Conservation (phyloP, 208 protist species). For the Angomonas ambiguus region DNA sequence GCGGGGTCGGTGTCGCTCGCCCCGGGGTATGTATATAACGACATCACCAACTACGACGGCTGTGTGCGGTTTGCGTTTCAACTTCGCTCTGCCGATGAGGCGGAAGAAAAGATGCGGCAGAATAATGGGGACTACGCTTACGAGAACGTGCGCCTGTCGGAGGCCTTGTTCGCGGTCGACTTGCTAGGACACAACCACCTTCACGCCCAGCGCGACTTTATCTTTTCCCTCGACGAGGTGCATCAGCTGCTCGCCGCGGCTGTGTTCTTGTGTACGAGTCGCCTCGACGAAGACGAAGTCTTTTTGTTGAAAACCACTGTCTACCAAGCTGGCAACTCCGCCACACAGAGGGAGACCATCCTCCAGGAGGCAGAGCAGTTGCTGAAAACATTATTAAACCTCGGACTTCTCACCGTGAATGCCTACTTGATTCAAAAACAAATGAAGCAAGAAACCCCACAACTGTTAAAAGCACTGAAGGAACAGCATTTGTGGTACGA, state of each 20-base stretch:
- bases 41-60: neutral
- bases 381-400: constrained; percentile 13
- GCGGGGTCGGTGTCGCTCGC: constrained; percentile 12
- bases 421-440: constrained; percentile 18
- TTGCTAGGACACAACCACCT: constrained; percentile 14
- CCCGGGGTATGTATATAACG: neutral
- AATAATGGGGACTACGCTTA: neutral
- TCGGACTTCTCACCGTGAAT: constrained; percentile 13
- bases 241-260: constrained; percentile 13
- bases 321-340: neutral
- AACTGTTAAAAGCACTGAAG: constrained; percentile 10
- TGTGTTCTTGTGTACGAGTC: constrained; percentile 12
- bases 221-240: constrained; percentile 21
- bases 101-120: neutral
- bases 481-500: constrained; percentile 18
- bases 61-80: neutral
- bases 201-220: constrained; percentile 20
- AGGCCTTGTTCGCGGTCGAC: constrained; percentile 20
- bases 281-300: neutral
- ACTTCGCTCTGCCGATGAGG: neutral
- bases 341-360: neutral
- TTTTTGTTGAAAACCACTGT: constrained; percentile 4
- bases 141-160: constrained; percentile 9
- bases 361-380: constrained; percentile 11
- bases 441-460: constrained; percentile 18